Conservation (phyloP, 2,329 filamentous ascomycete genomes). For the Hirsutella minnesotensis region DNA sequence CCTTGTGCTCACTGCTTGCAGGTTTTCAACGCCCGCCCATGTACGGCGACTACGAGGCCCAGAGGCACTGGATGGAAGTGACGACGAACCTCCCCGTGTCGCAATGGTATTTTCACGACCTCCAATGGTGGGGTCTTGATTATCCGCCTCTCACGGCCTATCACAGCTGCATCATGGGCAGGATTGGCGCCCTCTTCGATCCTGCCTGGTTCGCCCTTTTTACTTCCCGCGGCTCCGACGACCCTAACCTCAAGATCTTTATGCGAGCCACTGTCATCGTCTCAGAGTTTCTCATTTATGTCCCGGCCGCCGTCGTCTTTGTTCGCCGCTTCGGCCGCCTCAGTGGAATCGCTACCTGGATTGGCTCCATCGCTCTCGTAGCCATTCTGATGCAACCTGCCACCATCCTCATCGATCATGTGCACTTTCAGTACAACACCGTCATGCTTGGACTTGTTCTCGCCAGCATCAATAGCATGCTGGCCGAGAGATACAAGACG, state of each 20-base stretch:
- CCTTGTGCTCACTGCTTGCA: not conserved
- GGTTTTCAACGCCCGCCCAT: slow-evolving; percentile 75
- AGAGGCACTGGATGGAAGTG: slow-evolving; percentile 98
- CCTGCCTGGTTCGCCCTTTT: slow-evolving; percentile 80
- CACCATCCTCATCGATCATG: slow-evolving; percentile 85
- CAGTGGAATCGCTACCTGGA: slow-evolving; percentile 69
- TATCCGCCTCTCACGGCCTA: slow-evolving; percentile 97
- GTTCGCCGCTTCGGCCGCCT: slow-evolving; percentile 68
- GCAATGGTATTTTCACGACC: slow-evolving; percentile 96
- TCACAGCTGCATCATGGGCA: slow-evolving; percentile 91
- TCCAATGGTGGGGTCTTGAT: slow-evolving; percentile 95
- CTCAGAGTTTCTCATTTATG: slow-evolving; percentile 82
- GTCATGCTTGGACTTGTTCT: slow-evolving; percentile 92
- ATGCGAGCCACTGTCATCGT: slow-evolving; percentile 89
- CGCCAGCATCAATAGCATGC: slow-evolving; percentile 76
- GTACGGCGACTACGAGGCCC: slow-evolving; percentile 95
- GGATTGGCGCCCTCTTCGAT: slow-evolving; percentile 68
- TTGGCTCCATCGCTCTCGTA: slow-evolving; percentile 70
- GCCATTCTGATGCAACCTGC: slow-evolving; percentile 88
- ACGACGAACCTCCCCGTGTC: slow-evolving; percentile 80
- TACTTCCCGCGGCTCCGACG: slow-evolving; percentile 70
- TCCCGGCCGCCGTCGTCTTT: slow-evolving; percentile 78
- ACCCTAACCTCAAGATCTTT: slow-evolving; percentile 74
- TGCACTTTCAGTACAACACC: slow-evolving; percentile 96
- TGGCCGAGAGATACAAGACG: slow-evolving; percentile 78